Evolutionary conservation across 805 yeast genomes (phyloP).

Genomic region (Starmerella khaoyaiensis): DNA sequence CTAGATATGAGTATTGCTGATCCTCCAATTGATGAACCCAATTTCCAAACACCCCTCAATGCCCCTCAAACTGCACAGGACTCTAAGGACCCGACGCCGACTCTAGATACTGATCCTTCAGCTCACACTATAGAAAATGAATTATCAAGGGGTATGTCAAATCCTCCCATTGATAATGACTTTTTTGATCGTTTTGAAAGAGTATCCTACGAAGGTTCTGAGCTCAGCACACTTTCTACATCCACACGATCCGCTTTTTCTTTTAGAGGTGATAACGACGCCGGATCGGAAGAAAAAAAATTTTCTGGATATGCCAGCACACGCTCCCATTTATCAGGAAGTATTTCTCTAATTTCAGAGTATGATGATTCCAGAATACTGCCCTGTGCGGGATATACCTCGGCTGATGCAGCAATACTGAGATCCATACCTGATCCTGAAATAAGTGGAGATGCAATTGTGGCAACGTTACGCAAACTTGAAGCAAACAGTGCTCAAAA

Average conservation of each 20-base stretch:
- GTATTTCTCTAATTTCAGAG: constrained; percentile 22
- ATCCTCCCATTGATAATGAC: too few relatives aligned
- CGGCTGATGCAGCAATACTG: constrained; percentile 56
- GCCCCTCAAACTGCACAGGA: too few relatives aligned
- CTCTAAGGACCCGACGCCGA: too few relatives aligned
- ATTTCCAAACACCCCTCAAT: too few relatives aligned
- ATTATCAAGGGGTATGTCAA: too few relatives aligned
- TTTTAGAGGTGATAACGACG: constrained; percentile 1
- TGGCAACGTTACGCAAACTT: constrained; percentile 59
- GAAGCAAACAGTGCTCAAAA: constrained; percentile 47
- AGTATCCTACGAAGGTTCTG: constrained; percentile 15
- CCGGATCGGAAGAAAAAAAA: not conserved
- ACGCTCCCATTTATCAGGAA: not conserved
- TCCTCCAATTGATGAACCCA: not conserved
- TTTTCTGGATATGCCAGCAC: not conserved
- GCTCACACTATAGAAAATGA: too few relatives aligned
- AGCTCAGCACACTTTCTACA: constrained; percentile 15
- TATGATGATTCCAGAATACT: constrained; percentile 23
- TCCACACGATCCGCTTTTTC: constrained; percentile 13
- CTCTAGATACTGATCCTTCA: too few relatives aligned
- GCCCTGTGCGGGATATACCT: constrained; percentile 33
- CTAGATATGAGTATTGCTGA: constrained; percentile 1
- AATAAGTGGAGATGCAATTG: constrained; percentile 54
- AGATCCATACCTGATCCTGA: constrained; percentile 79
- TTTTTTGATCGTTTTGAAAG: constrained; percentile 8